Base-by-base conservation (phyloP, 2,329 filamentous ascomycete genomes). In the Moelleriella libera region DNA sequence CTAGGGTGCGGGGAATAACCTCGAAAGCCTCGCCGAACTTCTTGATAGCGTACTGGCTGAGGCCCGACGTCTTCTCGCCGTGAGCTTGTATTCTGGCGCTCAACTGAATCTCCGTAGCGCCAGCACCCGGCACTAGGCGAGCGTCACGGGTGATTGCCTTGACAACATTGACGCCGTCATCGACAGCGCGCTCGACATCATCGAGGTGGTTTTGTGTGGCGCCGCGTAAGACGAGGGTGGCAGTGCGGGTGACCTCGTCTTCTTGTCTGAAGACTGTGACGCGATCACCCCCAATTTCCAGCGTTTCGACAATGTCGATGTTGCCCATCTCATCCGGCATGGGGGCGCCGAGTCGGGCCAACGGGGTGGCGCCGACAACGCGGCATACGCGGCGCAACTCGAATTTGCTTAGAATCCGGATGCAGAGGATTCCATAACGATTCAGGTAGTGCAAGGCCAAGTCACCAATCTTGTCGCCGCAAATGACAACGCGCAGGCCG, bases 311-410 rank as follows among this genome's bases (percentile, higher is more conserved):
- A 49, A 98, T 68, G 63, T 98, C 92, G 53, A 98, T 81, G 58
- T 70, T 84, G 54, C 92, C 92, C 89, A 95, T 97, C 75, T 98
- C 92, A 57, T 98, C 92, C n/a, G 94, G 92, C 92, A 98, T 98
- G 43, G 92, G 92, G 12, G 94, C 92, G 54, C 92, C 92, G 44
- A 98, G 75, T 58, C 92, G 84, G 47, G 94, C 94, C 52, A 98
- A 77, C n/a, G 92, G 92, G 11, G 92, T 96, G 48, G 92, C 92
- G 52, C 90, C 90, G 46, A 97, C 90, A 29, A 98, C 92, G 52
- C 92, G 84, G 76, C 94, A 98, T 59, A 97, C 74, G 60, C 92
- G 80, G 57, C 92, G 83, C 51, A 98, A 80, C 70, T 98, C 92
- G 61, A 97, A 98, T 69, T 98, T 98, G 70, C 88, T 95, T 59